A percentile compares a stretch with the other conserved stretches of the same genome.
Evolutionary conservation across 192 early-diverging fungal genomes (phyloP).

Genomic region (Geranomyces variabilis): DNA sequence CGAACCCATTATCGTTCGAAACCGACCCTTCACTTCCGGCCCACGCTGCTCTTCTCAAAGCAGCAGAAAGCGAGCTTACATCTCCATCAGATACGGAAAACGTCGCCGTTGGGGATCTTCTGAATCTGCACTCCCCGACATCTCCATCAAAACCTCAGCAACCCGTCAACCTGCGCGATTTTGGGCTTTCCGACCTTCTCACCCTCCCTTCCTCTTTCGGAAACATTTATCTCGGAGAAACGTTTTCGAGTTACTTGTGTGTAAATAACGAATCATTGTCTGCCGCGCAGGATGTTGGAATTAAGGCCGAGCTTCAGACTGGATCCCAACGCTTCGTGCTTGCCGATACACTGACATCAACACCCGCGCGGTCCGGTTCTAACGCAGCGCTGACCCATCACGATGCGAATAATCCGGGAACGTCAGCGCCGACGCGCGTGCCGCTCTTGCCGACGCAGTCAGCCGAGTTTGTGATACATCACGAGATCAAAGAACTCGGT

Average conservation of each 20-base stretch:
- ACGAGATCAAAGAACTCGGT: conserved; percentile 96
- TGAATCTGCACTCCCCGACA: conserved; percentile 24
- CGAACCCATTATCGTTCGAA: conserved; percentile 48
- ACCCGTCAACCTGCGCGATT: conserved; percentile 36
- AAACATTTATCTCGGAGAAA: conserved; percentile 94
- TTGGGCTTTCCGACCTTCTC: conserved; percentile 64
- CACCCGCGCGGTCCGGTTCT: conserved; percentile 15
- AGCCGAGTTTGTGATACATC: conserved; percentile 76
- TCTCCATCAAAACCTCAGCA: not conserved
- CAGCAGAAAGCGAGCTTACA: conserved; percentile 50
- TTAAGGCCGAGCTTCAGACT: conserved; percentile 88
- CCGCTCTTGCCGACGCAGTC: conserved; percentile 72
- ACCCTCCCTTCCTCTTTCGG: conserved; percentile 86
- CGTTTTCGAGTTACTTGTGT: conserved; percentile 82
- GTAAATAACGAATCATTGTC: conserved; percentile 81
- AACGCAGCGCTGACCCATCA: not conserved
- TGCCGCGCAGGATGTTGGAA: conserved; percentile 70
- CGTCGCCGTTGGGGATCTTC: conserved; percentile 17
- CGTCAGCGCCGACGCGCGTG: conserved; percentile 21
- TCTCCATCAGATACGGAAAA: conserved; percentile 9
- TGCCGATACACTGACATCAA: conserved; percentile 61
- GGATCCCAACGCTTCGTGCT: conserved; percentile 78
- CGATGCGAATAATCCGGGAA: not conserved
- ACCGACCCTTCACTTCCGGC: conserved; percentile 20
- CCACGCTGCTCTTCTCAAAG: conserved; percentile 38